Percentiles rank a stretch among this genome's conserved stretches.
phyloP scores from a whole-genome alignment of 139 green algal species.

The Closterium sp. region DNA sequence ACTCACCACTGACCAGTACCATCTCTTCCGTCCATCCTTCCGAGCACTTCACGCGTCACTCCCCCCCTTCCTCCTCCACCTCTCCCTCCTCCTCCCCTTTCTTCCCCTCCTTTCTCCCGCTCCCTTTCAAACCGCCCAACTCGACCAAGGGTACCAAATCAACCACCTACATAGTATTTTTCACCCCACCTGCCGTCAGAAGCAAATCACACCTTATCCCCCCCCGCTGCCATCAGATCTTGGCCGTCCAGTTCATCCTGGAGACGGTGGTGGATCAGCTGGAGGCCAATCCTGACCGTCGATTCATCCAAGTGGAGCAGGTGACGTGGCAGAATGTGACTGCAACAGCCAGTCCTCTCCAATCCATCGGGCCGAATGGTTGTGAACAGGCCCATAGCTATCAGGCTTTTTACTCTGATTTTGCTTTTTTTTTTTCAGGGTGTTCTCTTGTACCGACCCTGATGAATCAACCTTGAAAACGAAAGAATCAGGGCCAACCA shows the following conservation, averaged over 20 bases:
- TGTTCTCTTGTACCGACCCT: no score
- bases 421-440: no score
- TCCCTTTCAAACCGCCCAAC: neutral
- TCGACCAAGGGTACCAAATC: neutral
- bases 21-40: neutral
- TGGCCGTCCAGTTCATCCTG: slow-evolving; percentile 78
- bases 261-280: slow-evolving; percentile 74
- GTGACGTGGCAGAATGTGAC: slow-evolving; percentile 4
- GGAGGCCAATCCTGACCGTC: slow-evolving; percentile 62
- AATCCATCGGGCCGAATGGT: no score
- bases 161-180: neutral
- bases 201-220: neutral
- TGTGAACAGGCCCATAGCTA: no score
- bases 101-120: neutral
- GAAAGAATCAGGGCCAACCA: no score
- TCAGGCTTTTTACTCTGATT: no score
- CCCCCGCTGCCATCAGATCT: slow-evolving; percentile 41
- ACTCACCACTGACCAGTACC: neutral
- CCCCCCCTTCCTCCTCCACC: neutral
- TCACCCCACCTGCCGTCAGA: neutral
- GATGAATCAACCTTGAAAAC: no score
- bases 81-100: neutral
- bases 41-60: no score
- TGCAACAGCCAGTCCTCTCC: no score
- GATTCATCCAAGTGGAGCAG: slow-evolving; percentile 80